These are phyloP conservation scores for Ceraceosorus guamensis DNA, from an alignment of 1,284 basidiomycete species.

Conservation along the genomic window DNA sequence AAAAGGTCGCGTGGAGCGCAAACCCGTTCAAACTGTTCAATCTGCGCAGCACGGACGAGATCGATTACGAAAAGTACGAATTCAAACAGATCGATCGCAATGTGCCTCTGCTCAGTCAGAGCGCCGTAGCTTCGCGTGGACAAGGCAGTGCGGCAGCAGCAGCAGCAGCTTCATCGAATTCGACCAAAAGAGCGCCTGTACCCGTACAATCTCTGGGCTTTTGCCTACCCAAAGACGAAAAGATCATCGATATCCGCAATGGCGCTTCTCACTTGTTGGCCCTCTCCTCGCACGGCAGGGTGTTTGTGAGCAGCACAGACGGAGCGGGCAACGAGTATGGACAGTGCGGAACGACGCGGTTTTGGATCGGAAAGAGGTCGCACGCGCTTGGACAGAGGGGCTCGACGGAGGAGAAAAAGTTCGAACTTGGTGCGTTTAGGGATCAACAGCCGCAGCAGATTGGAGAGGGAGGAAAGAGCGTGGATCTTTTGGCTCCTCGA, in stretches of 20 bases:
- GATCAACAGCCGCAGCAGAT: too few relatives aligned
- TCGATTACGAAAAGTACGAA: conserved; percentile 29
- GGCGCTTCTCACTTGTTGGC: conserved; percentile 78
- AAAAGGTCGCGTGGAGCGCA: conserved; percentile 18
- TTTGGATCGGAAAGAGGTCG: too few relatives aligned
- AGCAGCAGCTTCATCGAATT: too few relatives aligned
- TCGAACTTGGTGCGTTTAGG: too few relatives aligned
- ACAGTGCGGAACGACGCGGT: conserved; percentile 74
- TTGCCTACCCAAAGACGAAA: conserved; percentile 25
- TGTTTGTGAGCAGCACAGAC: conserved; percentile 71
- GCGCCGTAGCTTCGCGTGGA: too few relatives aligned
- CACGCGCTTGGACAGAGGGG: too few relatives aligned
- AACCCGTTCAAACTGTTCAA: conserved; percentile 34
- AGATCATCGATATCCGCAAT: conserved; percentile 27
- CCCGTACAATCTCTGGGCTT: too few relatives aligned
- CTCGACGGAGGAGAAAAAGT: too few relatives aligned
- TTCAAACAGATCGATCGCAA: conserved; percentile 3
- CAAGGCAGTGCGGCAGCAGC: too few relatives aligned
- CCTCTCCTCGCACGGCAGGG: conserved; percentile 70
- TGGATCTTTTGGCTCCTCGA: background rate
- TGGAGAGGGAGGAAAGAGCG: too few relatives aligned
- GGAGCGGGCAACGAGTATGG: conserved; percentile 73
- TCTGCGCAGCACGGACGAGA: conserved; percentile 14
- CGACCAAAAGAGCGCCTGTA: too few relatives aligned
- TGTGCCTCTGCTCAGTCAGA: too few relatives aligned